These are phyloP conservation scores for Aspergillus novoparasiticus DNA, from an alignment of 2,329 filamentous ascomycete genomes.

Conservation along the genomic window DNA sequence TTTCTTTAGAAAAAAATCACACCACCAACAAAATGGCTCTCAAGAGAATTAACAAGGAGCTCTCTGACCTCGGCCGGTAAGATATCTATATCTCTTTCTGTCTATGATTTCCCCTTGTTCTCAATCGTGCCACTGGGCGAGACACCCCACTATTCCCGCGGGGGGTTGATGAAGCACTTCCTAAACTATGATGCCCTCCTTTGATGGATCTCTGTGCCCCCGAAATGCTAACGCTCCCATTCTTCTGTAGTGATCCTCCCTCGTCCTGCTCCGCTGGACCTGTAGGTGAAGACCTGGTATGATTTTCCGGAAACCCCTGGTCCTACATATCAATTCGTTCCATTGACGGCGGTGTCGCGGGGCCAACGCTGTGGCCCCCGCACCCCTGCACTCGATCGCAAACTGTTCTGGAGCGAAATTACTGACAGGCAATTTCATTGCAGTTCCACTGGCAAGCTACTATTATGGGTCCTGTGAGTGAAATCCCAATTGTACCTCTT, in stretches of 20 bases:
- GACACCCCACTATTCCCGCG: constrained; percentile 27
- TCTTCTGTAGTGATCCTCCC: constrained; percentile 79
- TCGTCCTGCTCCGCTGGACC: constrained; percentile 98
- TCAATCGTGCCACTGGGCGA: neutral
- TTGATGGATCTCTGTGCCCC: neutral
- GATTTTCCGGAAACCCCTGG: constrained; percentile 33
- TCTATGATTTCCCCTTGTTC: constrained; percentile 12
- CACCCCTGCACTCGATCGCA: neutral
- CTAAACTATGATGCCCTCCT: neutral
- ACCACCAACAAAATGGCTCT: constrained; percentile 47
- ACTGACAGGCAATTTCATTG: constrained; percentile 29
- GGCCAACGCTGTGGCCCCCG: neutral
- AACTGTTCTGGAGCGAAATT: constrained; percentile 8
- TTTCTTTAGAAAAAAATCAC: constrained; percentile 12
- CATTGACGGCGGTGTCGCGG: constrained; percentile 5
- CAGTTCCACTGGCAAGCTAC: constrained; percentile 99
- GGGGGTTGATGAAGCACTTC: constrained; percentile 15
- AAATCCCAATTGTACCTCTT: constrained; percentile 11
- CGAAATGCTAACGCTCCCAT: constrained; percentile 10
- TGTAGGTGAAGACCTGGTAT: constrained; percentile 95
- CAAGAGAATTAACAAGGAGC: constrained; percentile 58
- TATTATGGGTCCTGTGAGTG: constrained; percentile 96
- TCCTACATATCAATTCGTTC: constrained; percentile 10
- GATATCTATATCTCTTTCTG: constrained; percentile 20
- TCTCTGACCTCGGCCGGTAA: constrained; percentile 56